These are phyloP conservation scores for Penicillium arizonense DNA, from an alignment of 495 filamentous ascomycete species.

Conservation along the genomic window DNA sequence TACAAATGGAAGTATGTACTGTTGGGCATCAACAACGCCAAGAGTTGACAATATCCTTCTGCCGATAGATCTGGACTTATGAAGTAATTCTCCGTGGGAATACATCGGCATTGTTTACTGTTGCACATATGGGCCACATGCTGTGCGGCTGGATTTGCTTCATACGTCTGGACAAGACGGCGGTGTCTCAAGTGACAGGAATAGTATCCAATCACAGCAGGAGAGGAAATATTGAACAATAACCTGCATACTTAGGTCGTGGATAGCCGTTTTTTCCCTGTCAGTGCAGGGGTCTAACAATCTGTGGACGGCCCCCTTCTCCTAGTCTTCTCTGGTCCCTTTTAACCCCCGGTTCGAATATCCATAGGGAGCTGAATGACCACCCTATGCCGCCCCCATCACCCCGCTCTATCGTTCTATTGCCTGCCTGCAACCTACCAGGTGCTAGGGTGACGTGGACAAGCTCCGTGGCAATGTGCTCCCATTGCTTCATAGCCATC, in stretches of 20 bases:
- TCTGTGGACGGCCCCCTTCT: background rate
- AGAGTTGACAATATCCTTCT: background rate
- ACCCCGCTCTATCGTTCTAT: slow-evolving; percentile 1
- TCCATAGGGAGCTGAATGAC: background rate
- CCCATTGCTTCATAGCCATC: background rate
- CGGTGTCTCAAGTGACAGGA: slow-evolving; percentile 6
- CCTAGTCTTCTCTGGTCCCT: background rate
- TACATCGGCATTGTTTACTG: background rate
- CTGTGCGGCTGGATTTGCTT: background rate
- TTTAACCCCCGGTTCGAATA: background rate
- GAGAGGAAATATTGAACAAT: background rate
- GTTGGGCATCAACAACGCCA: slow-evolving; percentile 6
- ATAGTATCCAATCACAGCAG: background rate
- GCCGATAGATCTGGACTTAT: background rate
- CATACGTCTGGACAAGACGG: slow-evolving; percentile 1
- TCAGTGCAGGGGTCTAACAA: background rate
- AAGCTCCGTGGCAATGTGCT: background rate
- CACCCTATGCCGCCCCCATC: background rate
- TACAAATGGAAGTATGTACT: background rate
- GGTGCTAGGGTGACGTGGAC: slow-evolving; percentile 7
- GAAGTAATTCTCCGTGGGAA: background rate
- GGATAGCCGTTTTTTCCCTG: background rate
- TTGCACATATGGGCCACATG: background rate
- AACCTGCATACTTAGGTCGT: background rate
- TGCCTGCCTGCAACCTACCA: slow-evolving; percentile 5